A percentile compares a stretch with the other conserved stretches of the same genome.
phyloP scores from a whole-genome alignment of 495 filamentous ascomycete genomes.

The Xylaria telfairii region DNA sequence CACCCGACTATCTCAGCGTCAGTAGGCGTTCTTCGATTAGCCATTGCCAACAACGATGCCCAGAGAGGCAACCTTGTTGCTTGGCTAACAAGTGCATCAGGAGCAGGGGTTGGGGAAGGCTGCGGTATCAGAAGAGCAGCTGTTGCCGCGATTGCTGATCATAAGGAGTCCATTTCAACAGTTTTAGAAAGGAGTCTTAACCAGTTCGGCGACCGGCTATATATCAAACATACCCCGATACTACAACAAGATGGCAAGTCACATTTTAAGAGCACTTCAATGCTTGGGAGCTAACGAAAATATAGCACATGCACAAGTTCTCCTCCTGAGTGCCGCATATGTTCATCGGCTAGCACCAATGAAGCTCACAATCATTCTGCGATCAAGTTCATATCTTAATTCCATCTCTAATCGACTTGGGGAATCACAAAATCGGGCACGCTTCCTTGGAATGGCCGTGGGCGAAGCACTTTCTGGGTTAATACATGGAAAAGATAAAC shows the following conservation, averaged over 20 bases:
- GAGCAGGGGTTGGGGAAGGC: constrained; percentile 68
- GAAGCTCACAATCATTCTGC: constrained; percentile 66
- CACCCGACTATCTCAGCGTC: constrained; percentile 51
- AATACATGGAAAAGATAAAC: constrained; percentile 72
- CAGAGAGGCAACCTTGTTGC: constrained; percentile 62
- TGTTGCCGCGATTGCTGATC: constrained; percentile 63
- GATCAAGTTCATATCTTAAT: constrained; percentile 74
- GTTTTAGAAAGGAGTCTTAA: constrained; percentile 71
- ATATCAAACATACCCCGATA: constrained; percentile 81
- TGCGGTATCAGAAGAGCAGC: constrained; percentile 68
- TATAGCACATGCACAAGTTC: constrained; percentile 74
- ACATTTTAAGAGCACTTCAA: neutral
- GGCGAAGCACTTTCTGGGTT: constrained; percentile 82
- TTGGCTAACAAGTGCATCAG: constrained; percentile 71
- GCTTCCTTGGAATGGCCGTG: constrained; percentile 89
- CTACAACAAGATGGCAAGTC: constrained; percentile 82
- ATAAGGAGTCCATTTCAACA: constrained; percentile 57
- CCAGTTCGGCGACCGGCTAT: constrained; percentile 84
- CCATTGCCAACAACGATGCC: constrained; percentile 46
- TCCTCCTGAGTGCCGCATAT: constrained; percentile 80
- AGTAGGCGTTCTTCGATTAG: constrained; percentile 49
- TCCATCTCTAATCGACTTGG: constrained; percentile 87
- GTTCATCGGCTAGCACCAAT: constrained; percentile 66
- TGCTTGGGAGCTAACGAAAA: constrained; percentile 36
- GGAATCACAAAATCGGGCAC: constrained; percentile 72